phyloP scores from a whole-genome alignment of 441 rosid genomes.

The Gossypium lobatum region DNA sequence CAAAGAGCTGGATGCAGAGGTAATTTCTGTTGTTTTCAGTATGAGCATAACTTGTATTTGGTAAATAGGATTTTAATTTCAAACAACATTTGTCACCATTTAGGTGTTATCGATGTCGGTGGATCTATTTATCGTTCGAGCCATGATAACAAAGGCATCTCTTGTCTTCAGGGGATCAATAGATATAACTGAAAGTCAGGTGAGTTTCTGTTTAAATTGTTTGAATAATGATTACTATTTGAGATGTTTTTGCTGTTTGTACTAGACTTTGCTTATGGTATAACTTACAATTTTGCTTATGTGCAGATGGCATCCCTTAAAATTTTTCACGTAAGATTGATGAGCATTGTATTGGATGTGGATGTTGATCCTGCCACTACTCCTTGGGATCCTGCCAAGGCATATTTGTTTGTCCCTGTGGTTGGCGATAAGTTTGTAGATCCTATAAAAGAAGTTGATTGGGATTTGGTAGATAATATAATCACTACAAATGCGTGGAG shows the following conservation, averaged over 20 bases:
- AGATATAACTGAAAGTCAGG: slow-evolving; percentile 77
- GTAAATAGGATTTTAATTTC: slow-evolving; percentile 7
- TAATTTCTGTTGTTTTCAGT: slow-evolving; percentile 19
- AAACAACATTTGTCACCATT: slow-evolving; percentile 8
- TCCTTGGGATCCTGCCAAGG: slow-evolving; percentile 99
- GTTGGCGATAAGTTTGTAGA: slow-evolving; percentile 62
- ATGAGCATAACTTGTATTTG: slow-evolving; percentile 2
- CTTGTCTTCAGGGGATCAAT: slow-evolving; percentile 82
- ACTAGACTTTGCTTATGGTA: background rate
- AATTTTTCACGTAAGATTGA: slow-evolving; percentile 90
- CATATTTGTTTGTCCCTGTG: slow-evolving; percentile 96
- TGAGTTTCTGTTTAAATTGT: slow-evolving; percentile 22
- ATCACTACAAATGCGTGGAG: slow-evolving; percentile 66
- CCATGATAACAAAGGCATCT: slow-evolving; percentile 95
- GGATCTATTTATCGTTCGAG: slow-evolving; percentile 99
- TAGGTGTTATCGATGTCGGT: slow-evolving; percentile 99
- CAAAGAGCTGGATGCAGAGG: slow-evolving; percentile 99
- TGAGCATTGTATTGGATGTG: slow-evolving; percentile 99
- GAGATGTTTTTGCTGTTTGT: background rate
- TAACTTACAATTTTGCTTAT: slow-evolving; percentile 16
- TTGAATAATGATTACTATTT: slow-evolving; percentile 8
- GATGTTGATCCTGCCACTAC: slow-evolving; percentile 99
- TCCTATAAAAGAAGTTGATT: slow-evolving; percentile 75
- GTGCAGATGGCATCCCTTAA: slow-evolving; percentile 95
- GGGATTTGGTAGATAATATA: slow-evolving; percentile 71